phyloP scores from a whole-genome alignment of 768 basidiomycete genomes.

The Termitomyces sp. region DNA sequence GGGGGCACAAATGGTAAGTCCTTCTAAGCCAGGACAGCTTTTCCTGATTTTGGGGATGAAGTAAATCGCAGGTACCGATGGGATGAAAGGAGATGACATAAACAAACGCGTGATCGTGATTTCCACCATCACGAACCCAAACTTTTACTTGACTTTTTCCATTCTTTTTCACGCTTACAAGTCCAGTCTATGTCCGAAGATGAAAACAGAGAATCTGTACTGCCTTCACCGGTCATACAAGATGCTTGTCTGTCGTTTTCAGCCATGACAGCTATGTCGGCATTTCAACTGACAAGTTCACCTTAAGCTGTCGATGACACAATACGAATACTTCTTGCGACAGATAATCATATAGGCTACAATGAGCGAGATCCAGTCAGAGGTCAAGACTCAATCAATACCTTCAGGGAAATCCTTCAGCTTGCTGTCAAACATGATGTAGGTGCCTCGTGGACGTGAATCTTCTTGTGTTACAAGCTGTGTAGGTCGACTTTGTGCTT shows the following conservation, averaged over 20 bases:
- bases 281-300: slow-evolving; percentile 4
- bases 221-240: slow-evolving; percentile 27
- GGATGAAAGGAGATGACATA: neutral
- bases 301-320: slow-evolving; percentile 55
- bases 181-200: slow-evolving; percentile 17
- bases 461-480: slow-evolving; percentile 2
- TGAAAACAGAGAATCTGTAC: slow-evolving; percentile 18
- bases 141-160: neutral
- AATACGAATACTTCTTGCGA: slow-evolving; percentile 82
- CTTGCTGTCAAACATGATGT: slow-evolving; percentile 87
- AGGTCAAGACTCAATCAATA: slow-evolving; percentile 92
- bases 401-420: slow-evolving; percentile 91
- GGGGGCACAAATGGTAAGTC: too few relatives aligned
- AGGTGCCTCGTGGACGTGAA: slow-evolving; percentile 18
- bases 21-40: too few relatives aligned
- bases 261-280: neutral
- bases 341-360: slow-evolving; percentile 96
- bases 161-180: neutral
- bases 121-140: neutral
- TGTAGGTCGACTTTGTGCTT: slow-evolving; percentile 90
- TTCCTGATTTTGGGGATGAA: too few relatives aligned
- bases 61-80: too few relatives aligned
- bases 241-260: slow-evolving; percentile 34
- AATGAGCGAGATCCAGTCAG: slow-evolving; percentile 91
- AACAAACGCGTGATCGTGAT: slow-evolving; percentile 7